Base-by-base conservation (phyloP, 257 asterid genomes). In the Euphrasia confusa region DNA sequence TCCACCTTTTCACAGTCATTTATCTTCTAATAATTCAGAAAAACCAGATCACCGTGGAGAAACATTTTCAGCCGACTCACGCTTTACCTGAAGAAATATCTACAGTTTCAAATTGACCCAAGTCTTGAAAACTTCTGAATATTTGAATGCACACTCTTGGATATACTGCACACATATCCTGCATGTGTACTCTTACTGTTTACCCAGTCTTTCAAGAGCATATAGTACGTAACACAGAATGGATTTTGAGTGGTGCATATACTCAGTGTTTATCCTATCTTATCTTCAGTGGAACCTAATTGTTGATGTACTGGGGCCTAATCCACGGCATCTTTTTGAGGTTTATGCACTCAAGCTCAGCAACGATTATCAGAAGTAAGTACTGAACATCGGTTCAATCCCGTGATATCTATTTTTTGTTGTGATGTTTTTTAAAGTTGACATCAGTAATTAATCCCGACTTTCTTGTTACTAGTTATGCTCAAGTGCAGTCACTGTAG, bases 301-400 rank as follows among this genome's bases (percentile, higher is more conserved):
- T 56, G 86, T 76, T 70, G 90, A 89, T 68, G 90, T 81, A 67
- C 65, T 92, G 68, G 98, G 98, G 65, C 66, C 95, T 53, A 84
- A 79, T 72, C 78, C 89, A 30, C 82, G 98, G n/a, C 98, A 92
- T 83, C 86, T 89, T 66, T 86, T 89, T 79, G 98, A 92, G 85
- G 68, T 92, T 74, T 78, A 84, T 73, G 95, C 86, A 3, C 96
- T 92, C 74, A 92, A 89, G 82, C 82, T 83, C 61, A 84, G 81
- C 64, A 81, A 76, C 68, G 72, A 77, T 73, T 78, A 80, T 79
- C 84, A 86, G 66, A 77, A 79, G 96, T 85, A 78, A 85, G 98
- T 82, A 61, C 57, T 54, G 44, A 58, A 52, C 30, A n/a, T 57
- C 10, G 33, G 65, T 35, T 28, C 47, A 68, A 27, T 58, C 47